These are phyloP conservation scores for Stereum hirsutum DNA, from an alignment of 1,284 basidiomycete species.

Conservation along the genomic window DNA sequence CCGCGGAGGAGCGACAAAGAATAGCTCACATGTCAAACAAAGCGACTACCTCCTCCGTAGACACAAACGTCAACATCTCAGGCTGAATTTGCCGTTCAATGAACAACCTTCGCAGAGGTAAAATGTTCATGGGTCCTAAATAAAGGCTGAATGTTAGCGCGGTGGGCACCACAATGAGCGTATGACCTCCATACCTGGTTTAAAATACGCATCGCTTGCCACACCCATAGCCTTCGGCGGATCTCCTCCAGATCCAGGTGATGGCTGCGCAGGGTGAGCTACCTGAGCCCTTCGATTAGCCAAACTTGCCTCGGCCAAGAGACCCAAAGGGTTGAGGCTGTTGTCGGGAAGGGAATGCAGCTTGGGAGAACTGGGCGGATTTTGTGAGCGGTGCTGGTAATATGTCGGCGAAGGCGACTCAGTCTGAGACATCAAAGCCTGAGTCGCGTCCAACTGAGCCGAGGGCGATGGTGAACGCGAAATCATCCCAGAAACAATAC, in stretches of 20 bases:
- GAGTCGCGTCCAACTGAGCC: slow-evolving; percentile 41
- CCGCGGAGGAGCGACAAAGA: slow-evolving; percentile 1
- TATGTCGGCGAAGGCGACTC: slow-evolving; percentile 26
- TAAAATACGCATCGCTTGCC: slow-evolving; percentile 90
- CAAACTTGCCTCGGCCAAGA: slow-evolving; percentile 86
- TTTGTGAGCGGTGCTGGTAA: slow-evolving; percentile 12
- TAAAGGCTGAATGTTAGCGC: background rate
- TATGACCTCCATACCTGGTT: slow-evolving; percentile 74
- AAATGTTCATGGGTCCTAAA: slow-evolving; percentile 77
- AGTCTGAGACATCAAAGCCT: slow-evolving; percentile 42
- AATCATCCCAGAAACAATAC: slow-evolving; percentile 68
- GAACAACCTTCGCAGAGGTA: slow-evolving; percentile 77
- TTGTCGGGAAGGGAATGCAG: slow-evolving; percentile 89
- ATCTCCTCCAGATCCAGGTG: slow-evolving; percentile 12
- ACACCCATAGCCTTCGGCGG: slow-evolving; percentile 49
- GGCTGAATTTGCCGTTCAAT: slow-evolving; percentile 88
- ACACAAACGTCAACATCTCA: slow-evolving; percentile 81
- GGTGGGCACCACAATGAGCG: background rate
- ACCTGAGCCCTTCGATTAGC: slow-evolving; percentile 65
- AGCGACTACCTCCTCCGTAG: slow-evolving; percentile 78
- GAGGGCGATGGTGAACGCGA: slow-evolving; percentile 74
- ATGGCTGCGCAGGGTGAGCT: slow-evolving; percentile 11
- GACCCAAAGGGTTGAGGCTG: slow-evolving; percentile 80
- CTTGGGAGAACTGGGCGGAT: slow-evolving; percentile 51
- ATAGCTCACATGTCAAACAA: slow-evolving; percentile 82